phyloP scores from a whole-genome alignment of 1,284 basidiomycete genomes.

The Marasmius sp. region DNA sequence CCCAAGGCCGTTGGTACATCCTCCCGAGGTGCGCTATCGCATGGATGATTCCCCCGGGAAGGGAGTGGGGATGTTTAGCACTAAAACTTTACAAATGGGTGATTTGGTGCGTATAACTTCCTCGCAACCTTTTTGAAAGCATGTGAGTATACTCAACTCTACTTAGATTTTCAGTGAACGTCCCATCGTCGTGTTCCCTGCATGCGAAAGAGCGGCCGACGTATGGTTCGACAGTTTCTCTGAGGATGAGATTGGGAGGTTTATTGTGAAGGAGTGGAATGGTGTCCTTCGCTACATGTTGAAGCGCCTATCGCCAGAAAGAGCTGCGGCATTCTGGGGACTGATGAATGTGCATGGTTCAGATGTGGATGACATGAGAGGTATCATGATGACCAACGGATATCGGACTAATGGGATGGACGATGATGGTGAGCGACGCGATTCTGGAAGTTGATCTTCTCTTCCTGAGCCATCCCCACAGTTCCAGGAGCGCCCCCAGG shows the following conservation, averaged over 20 bases:
- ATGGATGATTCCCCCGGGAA: slow-evolving; percentile 1
- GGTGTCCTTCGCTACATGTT: slow-evolving; percentile 6
- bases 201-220: neutral
- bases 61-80: slow-evolving; percentile 28
- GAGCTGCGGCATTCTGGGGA: slow-evolving; percentile 24
- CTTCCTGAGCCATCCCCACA: too few species aligned
- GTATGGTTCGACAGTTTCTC: neutral
- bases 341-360: slow-evolving; percentile 25
- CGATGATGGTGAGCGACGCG: neutral
- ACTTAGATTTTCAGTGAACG: slow-evolving; percentile 28
- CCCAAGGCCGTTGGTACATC: slow-evolving; percentile 15
- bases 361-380: slow-evolving; percentile 27
- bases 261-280: slow-evolving; percentile 7
- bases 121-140: neutral
- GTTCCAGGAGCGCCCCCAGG: too few species aligned
- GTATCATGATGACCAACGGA: slow-evolving; percentile 27
- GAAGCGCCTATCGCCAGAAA: slow-evolving; percentile 21
- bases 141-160: neutral
- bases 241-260: neutral
- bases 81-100: slow-evolving; percentile 22
- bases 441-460: too few species aligned
- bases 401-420: slow-evolving; percentile 8
- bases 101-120: slow-evolving; percentile 19
- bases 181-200: slow-evolving; percentile 24
- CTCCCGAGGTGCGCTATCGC: neutral